Evolutionary conservation across 1,284 basidiomycete genomes (phyloP).

Genomic region (Cerrena zonata): DNA sequence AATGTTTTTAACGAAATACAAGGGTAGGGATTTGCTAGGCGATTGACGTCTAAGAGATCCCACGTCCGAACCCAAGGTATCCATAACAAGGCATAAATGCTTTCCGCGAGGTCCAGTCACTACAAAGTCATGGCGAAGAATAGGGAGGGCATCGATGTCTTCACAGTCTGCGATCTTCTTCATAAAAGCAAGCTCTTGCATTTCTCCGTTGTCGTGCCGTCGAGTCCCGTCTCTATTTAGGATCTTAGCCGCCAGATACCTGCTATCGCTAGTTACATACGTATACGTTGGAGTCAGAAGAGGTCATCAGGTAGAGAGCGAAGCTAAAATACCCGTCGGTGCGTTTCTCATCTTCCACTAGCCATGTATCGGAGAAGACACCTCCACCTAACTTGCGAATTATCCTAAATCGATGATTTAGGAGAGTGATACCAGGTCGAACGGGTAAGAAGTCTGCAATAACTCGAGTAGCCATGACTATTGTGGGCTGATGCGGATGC

Average conservation of each 20-base stretch:
- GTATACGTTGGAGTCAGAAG: too few relatives aligned
- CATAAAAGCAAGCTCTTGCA: constrained; percentile 13
- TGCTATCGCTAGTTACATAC: background rate
- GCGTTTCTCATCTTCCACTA: constrained; percentile 8
- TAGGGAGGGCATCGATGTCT: constrained; percentile 8
- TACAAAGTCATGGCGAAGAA: constrained; percentile 11
- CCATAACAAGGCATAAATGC: constrained; percentile 13
- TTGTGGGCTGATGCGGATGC: too few relatives aligned
- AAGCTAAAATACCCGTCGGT: background rate
- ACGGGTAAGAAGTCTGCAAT: constrained; percentile 1
- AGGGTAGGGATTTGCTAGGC: constrained; percentile 12
- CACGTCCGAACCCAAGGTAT: constrained; percentile 9
- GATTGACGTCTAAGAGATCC: constrained; percentile 8
- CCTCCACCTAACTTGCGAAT: constrained; percentile 14
- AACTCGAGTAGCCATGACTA: background rate
- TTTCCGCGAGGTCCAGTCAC: constrained; percentile 6
- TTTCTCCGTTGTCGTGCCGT: constrained; percentile 2
- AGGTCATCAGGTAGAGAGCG: too few relatives aligned
- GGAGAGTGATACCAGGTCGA: background rate
- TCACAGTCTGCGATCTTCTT: constrained; percentile 8
- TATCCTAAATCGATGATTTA: constrained; percentile 11
- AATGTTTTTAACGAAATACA: constrained; percentile 11
- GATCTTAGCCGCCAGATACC: constrained; percentile 15
- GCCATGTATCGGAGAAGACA: constrained; percentile 10
- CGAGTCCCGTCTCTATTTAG: constrained; percentile 10